Percentiles rank a stretch among this genome's conserved stretches.
Evolutionary conservation across 2,329 filamentous ascomycete species (phyloP).

Genomic region (Tolypocladium paradoxum): DNA sequence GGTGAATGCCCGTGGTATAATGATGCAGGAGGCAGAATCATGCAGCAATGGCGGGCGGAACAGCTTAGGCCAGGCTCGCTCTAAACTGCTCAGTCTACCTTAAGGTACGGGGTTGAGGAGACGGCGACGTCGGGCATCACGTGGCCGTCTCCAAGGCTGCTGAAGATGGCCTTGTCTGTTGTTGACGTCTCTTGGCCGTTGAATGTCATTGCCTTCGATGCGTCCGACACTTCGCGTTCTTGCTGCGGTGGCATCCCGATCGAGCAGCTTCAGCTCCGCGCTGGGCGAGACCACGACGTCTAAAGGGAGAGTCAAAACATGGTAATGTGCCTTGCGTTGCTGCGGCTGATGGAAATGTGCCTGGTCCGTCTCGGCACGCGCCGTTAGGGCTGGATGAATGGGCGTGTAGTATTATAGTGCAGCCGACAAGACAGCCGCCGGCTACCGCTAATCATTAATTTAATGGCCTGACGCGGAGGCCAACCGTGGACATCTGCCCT

Average conservation of each 20-base stretch:
- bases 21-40: too few species aligned
- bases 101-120: too few species aligned
- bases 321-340: background rate
- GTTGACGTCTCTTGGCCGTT: background rate
- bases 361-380: constrained; percentile 4
- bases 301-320: fast-evolving
- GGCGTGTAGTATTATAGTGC: too few species aligned
- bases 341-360: background rate
- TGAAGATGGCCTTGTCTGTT: background rate
- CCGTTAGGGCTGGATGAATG: constrained; percentile 1
- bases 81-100: too few species aligned
- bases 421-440: background rate
- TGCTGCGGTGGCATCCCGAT: background rate
- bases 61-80: too few species aligned
- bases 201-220: background rate
- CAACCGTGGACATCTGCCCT: background rate
- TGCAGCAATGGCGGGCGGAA: too few species aligned
- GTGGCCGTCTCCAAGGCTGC: background rate
- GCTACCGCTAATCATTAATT: background rate
- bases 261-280: background rate
- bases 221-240: background rate
- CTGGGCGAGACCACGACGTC: background rate
- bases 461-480: background rate
- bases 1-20: too few species aligned
- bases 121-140: background rate